These are phyloP conservation scores for Beauveria scarabaeidicola DNA, from an alignment of 2,329 filamentous ascomycete genomes.

Conservation along the genomic window DNA sequence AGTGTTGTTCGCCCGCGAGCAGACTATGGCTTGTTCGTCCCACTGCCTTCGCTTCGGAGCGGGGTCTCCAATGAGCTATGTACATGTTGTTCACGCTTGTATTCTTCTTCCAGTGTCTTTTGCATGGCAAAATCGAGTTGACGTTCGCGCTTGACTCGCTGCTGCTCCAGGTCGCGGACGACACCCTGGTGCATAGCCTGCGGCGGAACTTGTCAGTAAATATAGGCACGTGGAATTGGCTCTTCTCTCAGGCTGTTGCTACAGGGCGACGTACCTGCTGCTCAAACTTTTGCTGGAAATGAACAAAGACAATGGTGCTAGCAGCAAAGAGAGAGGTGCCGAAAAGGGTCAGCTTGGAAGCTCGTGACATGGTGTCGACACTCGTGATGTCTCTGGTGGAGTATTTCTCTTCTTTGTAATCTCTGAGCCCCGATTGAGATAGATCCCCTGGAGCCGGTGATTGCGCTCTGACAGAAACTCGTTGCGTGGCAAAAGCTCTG, in stretches of 20 bases:
- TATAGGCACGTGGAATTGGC: no score
- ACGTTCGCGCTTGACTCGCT: constrained; percentile 80
- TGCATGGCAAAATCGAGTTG: constrained; percentile 95
- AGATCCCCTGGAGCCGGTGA: background rate
- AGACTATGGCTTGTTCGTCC: background rate
- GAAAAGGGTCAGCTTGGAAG: constrained; percentile 77
- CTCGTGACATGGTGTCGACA: constrained; percentile 63
- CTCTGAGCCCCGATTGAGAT: background rate
- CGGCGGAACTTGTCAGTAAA: background rate
- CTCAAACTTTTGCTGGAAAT: constrained; percentile 79
- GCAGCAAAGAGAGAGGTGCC: constrained; percentile 69
- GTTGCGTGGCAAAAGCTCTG: background rate
- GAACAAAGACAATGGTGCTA: constrained; percentile 74
- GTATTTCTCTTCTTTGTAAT: background rate
- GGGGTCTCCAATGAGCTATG: constrained; percentile 29
- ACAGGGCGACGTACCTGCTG: constrained; percentile 53
- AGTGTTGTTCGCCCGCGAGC: constrained; percentile 11
- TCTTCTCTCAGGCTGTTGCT: background rate
- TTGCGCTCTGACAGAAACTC: background rate
- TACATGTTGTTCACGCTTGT: constrained; percentile 80
- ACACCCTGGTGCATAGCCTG: constrained; percentile 96
- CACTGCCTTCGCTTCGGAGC: constrained; percentile 5
- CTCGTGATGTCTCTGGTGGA: background rate
- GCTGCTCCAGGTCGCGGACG: constrained; percentile 88
- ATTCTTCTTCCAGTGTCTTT: constrained; percentile 74